Base-by-base conservation (phyloP, 2,329 filamentous ascomycete species). In the Epichloe sp. region DNA sequence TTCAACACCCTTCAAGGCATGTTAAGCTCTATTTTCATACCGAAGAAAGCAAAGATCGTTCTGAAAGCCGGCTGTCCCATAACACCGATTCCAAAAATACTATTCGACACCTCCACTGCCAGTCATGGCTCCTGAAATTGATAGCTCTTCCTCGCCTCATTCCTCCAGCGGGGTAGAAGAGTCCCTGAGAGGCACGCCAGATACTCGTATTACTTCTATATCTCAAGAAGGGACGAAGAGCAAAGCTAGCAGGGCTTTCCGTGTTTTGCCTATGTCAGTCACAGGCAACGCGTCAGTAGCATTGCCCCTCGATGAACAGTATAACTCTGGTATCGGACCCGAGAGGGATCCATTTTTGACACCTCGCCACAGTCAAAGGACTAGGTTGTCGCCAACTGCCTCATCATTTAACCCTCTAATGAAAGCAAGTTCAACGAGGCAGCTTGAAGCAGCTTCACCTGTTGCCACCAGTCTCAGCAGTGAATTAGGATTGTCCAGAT, bases 381-480 rank as follows among this genome's bases (percentile, higher is more conserved):
- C 60, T 7, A 76, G 78, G 56, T 67, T 87, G 21, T 86, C 82
- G 4, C 79, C 83, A 1, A 83, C 77, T 6, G 82, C 82, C 1
- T 78, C 76, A 1, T 62, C 73, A 1, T 86, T 86, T 57, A 77
- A 73, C 15, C 83, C 83, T 1, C 59, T 60, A 36, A 40, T 51
- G 4, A 50, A 58, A 4, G 45, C 48, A 2, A 53, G 53, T 1
- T 53, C 57, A 1, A 51, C 58, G 2, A 54, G 58, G 6, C 50
- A 59, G 5, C 21, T 52, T 21, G 56, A 55, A 35, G 59, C 60
- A 19, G 55, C 49, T 8, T 58, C 58, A 6, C 62, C 59, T 21
- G 54, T 70, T 5, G 63, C 69, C 1, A 56, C 61, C 1, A 60
- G 58, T 8, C 61, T 77, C n/a, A 78, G 75, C 57, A 68, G 65